These are phyloP conservation scores for Xylaria palmicola DNA, from an alignment of 495 filamentous ascomycete species.

Conservation along the genomic window DNA sequence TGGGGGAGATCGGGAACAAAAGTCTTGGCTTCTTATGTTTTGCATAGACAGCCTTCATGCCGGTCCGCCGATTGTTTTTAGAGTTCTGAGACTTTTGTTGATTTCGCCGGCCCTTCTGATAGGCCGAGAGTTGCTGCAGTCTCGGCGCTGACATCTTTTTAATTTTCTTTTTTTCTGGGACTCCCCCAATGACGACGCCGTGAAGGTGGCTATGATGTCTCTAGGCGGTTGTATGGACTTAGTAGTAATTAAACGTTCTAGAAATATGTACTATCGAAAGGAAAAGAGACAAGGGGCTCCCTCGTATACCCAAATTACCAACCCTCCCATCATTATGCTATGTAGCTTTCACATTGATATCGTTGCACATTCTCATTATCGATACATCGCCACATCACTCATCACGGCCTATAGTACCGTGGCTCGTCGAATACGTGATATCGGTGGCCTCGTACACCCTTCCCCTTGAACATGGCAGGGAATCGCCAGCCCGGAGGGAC, in stretches of 20 bases:
- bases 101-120: not conserved
- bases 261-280: conserved; percentile 6
- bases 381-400: conserved; percentile 6
- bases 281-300: not conserved
- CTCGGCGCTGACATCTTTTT: not conserved
- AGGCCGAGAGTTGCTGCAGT: not conserved
- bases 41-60: not conserved
- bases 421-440: conserved; percentile 98
- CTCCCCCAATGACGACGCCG: not conserved
- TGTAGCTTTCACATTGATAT: conserved; percentile 20
- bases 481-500: conserved; percentile 78
- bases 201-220: not conserved
- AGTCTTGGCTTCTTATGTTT: not conserved
- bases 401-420: conserved; percentile 58
- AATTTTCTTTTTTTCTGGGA: not conserved
- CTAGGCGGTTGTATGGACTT: not conserved
- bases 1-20: not conserved
- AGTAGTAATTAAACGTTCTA: not conserved
- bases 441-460: conserved; percentile 83
- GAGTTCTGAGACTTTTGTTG: not conserved
- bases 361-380: conserved; percentile 14
- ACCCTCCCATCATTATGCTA: conserved; percentile 8
- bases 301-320: conserved; percentile 12
- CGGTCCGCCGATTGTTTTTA: not conserved
- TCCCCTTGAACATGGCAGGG: conserved; percentile 80